Evolutionary conservation across 306 rosid genomes (phyloP).

Genomic region (Prunus armeniaca): DNA sequence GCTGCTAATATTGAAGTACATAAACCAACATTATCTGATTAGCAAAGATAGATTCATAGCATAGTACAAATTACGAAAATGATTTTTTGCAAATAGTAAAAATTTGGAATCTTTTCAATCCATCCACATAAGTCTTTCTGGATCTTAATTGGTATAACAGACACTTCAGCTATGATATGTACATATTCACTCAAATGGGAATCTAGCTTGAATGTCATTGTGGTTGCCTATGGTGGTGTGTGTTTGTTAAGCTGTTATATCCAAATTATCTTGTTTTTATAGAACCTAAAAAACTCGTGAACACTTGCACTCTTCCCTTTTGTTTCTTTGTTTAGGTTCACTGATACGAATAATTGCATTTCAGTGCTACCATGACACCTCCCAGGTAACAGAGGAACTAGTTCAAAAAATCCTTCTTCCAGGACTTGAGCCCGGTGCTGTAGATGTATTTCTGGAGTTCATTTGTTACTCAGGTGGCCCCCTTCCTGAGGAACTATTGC

Average conservation of each 20-base stretch:
- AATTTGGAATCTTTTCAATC: no score
- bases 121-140: no score
- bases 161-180: neutral
- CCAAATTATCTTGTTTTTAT: no score
- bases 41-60: neutral
- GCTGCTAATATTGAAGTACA: neutral
- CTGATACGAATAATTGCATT: slow-evolving; percentile 29
- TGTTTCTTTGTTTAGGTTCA: neutral
- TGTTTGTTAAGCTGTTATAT: no score
- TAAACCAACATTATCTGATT: neutral
- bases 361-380: slow-evolving; percentile 89
- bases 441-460: slow-evolving; percentile 86
- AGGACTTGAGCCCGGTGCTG: slow-evolving; percentile 94
- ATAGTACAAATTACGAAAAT: no score
- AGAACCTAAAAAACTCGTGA: neutral
- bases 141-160: no score
- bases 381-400: slow-evolving; percentile 85
- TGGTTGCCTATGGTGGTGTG: no score
- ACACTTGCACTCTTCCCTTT: neutral
- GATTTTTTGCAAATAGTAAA: no score
- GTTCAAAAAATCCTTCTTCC: slow-evolving; percentile 81
- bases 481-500: slow-evolving; percentile 92
- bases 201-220: no score
- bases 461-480: slow-evolving; percentile 95
- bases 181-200: neutral